These are phyloP conservation scores for Hsuehochloa calcarea DNA, from an alignment of 176 grass and related monocot genomes.

Conservation along the genomic window DNA sequence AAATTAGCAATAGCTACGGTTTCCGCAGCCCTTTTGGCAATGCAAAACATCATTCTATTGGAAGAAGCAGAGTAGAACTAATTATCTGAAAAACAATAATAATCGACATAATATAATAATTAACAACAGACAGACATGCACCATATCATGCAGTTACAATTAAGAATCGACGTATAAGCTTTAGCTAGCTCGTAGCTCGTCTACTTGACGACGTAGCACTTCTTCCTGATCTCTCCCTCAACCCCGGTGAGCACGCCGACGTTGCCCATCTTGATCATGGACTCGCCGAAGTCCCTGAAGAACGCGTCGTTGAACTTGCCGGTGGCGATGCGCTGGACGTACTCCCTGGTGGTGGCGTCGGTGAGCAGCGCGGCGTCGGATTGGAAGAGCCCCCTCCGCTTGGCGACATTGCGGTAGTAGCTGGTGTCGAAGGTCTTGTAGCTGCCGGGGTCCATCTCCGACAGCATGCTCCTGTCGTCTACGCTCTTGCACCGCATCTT, in stretches of 20 bases:
- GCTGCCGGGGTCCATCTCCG: slow-evolving; percentile 85
- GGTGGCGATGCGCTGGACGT: slow-evolving; percentile 51
- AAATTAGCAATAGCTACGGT: too few relatives aligned
- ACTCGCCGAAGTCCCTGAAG: slow-evolving; percentile 58
- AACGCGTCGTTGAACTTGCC: slow-evolving; percentile 40
- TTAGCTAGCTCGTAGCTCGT: neutral
- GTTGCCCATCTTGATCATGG: slow-evolving; percentile 74
- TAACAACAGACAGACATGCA: neutral
- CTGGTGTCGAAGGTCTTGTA: slow-evolving; percentile 69
- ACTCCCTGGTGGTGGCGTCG: slow-evolving; percentile 45
- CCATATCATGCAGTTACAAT: neutral
- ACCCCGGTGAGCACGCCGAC: slow-evolving; percentile 51
- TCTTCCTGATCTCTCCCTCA: slow-evolving; percentile 70
- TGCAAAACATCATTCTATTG: neutral
- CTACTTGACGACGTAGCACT: slow-evolving; percentile 46
- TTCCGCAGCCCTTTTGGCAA: neutral
- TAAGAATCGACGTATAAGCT: neutral
- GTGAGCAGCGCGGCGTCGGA: slow-evolving; percentile 61
- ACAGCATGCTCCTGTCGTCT: slow-evolving; percentile 29
- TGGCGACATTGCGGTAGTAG: slow-evolving; percentile 61
- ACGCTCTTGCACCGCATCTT: slow-evolving; percentile 41
- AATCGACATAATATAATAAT: neutral
- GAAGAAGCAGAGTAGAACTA: neutral
- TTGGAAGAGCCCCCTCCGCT: slow-evolving; percentile 54
- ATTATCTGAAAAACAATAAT: neutral